Conservation (phyloP, 2,329 filamentous ascomycete species). For the Colletotrichum karsti region DNA sequence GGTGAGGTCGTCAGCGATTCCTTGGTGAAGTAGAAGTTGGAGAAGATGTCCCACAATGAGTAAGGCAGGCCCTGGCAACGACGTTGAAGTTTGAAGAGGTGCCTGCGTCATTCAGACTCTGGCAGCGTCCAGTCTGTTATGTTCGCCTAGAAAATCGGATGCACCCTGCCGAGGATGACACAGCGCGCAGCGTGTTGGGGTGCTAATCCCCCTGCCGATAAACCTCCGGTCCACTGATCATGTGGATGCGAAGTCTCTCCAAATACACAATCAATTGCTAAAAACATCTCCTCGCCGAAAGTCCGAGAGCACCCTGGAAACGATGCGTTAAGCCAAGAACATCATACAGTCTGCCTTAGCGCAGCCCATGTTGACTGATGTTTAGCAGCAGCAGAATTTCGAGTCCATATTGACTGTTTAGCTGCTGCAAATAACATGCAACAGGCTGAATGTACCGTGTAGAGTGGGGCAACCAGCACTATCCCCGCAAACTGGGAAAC, state of each 20-base stretch:
- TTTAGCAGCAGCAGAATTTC: no score
- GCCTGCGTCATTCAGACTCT: constrained; percentile 14
- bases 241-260: no score
- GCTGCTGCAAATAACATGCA: no score
- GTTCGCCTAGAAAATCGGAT: constrained; percentile 17
- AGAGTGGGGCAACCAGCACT: no score
- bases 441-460: no score
- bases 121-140: background rate
- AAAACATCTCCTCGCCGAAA: background rate
- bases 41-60: background rate
- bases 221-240: background rate
- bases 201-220: background rate
- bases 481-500: no score
- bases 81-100: constrained; percentile 2
- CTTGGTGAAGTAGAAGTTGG: background rate
- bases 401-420: no score
- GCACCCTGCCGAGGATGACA: constrained; percentile 22
- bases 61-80: constrained; percentile 8
- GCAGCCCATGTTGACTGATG: no score
- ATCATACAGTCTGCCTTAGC: no score
- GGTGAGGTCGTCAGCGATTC: background rate
- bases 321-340: no score
- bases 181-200: background rate
- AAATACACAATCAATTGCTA: no score
- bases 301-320: background rate